Evolutionary conservation across 176 grass and related monocot species (phyloP).

Genomic region (Eremochloa ophiuroides): DNA sequence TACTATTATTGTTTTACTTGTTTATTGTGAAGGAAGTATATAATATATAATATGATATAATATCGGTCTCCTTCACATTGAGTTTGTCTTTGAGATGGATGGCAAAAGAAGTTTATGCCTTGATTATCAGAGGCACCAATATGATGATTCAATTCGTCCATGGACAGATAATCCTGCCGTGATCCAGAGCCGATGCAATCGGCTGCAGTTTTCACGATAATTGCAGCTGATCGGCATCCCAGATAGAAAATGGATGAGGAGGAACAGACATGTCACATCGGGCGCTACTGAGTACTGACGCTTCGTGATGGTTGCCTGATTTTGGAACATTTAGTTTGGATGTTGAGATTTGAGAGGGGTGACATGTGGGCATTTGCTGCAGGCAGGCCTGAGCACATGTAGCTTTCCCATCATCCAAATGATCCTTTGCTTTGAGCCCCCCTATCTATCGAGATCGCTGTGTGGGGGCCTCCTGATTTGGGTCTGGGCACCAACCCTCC

Average conservation of each 20-base stretch:
- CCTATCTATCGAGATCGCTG: constrained; percentile 7
- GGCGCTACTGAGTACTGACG: not conserved
- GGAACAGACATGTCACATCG: constrained; percentile 31
- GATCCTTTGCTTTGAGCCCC: constrained; percentile 18
- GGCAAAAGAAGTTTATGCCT: not conserved
- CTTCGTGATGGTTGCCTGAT: constrained; percentile 6
- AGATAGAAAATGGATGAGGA: not conserved
- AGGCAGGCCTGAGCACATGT: not conserved
- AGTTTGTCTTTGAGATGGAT: not conserved
- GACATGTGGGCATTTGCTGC: not conserved
- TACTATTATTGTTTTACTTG: not conserved
- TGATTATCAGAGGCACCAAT: not conserved
- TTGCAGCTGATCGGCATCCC: not conserved
- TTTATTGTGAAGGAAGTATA: not conserved
- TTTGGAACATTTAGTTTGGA: not conserved
- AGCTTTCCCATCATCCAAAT: constrained; percentile 24
- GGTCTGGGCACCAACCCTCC: constrained; percentile 28
- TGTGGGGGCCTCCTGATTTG: constrained; percentile 31
- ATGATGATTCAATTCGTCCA: not conserved
- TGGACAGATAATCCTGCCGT: not conserved
- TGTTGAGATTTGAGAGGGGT: not conserved
- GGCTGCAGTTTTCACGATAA: not conserved
- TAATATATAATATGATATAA: not conserved
- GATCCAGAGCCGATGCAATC: not conserved
- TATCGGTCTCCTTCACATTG: not conserved